phyloP scores from a whole-genome alignment of 768 basidiomycete species.

The Kwoniella newhampshirensis region DNA sequence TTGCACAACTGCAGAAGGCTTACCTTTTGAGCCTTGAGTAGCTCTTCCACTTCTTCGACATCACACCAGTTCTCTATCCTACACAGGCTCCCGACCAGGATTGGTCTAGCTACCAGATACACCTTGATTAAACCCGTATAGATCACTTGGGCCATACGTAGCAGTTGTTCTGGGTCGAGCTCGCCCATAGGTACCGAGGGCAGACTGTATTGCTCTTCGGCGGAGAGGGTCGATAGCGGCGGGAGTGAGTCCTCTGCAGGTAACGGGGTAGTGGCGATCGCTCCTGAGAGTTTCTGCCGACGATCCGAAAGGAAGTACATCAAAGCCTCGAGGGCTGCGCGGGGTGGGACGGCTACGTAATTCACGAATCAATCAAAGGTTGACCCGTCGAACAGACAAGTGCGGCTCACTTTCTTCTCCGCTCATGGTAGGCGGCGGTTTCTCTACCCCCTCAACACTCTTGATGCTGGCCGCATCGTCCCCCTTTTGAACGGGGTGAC shows the following conservation, averaged over 20 bases:
- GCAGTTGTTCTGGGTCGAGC: constrained; percentile 77
- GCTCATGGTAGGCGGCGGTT: constrained; percentile 22
- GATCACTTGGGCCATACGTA: constrained; percentile 87
- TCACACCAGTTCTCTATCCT: constrained; percentile 96
- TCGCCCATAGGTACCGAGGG: constrained; percentile 72
- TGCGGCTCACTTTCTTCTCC: constrained; percentile 37
- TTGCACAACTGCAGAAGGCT: background rate
- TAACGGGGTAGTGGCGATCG: constrained; percentile 69
- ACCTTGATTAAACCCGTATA: constrained; percentile 94
- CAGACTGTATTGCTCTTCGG: constrained; percentile 65
- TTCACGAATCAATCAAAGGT: no score
- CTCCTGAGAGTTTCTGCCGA: constrained; percentile 77
- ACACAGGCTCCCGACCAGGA: constrained; percentile 80
- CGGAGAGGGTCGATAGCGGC: constrained; percentile 58
- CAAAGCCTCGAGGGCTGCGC: constrained; percentile 72
- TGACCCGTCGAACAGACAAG: no score
- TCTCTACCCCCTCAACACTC: constrained; percentile 13
- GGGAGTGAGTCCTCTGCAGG: constrained; percentile 68
- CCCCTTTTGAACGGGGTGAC: constrained; percentile 46
- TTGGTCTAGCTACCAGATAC: constrained; percentile 77
- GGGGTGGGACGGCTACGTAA: constrained; percentile 34
- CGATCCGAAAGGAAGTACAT: constrained; percentile 84
- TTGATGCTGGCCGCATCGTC: constrained; percentile 21
- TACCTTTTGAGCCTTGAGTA: constrained; percentile 75
- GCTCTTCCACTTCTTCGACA: constrained; percentile 86